These are phyloP conservation scores for Silybum marianum DNA, from an alignment of 129 eudicot species.

Conservation along the genomic window DNA sequence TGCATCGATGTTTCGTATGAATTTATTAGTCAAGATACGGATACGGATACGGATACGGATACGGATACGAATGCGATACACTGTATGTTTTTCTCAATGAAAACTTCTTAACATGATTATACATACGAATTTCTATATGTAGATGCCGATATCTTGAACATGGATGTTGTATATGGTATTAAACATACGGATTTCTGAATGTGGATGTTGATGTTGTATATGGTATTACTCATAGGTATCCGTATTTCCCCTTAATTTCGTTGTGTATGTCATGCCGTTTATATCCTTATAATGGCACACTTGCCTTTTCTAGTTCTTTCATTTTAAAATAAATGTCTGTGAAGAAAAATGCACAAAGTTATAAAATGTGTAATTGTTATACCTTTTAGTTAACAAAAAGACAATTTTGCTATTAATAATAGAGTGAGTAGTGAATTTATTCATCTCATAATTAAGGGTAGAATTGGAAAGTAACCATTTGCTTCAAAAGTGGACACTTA, in stretches of 20 bases:
- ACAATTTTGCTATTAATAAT: too few species aligned
- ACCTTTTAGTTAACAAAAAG: too few species aligned
- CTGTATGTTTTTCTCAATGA: conserved; percentile 24
- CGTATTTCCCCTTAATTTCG: background rate
- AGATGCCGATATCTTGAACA: background rate
- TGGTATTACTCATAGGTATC: background rate
- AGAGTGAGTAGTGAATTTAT: too few species aligned
- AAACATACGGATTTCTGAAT: background rate
- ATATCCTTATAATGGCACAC: background rate
- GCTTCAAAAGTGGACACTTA: too few species aligned
- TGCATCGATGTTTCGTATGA: conserved; percentile 21
- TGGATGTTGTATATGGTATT: background rate
- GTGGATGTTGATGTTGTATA: background rate
- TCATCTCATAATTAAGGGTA: too few species aligned
- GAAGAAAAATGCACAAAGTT: too few species aligned
- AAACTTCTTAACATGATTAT: background rate
- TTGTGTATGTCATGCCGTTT: background rate
- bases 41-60: conserved; percentile 28
- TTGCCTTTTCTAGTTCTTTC: background rate
- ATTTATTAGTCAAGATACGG: conserved; percentile 21
- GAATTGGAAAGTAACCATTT: too few species aligned
- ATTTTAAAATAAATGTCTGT: too few species aligned
- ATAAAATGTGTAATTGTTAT: too few species aligned
- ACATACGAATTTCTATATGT: background rate
- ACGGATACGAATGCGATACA: conserved; percentile 21